Conservation (phyloP, 495 filamentous ascomycete species). For the Penicillium simplicissimum region DNA sequence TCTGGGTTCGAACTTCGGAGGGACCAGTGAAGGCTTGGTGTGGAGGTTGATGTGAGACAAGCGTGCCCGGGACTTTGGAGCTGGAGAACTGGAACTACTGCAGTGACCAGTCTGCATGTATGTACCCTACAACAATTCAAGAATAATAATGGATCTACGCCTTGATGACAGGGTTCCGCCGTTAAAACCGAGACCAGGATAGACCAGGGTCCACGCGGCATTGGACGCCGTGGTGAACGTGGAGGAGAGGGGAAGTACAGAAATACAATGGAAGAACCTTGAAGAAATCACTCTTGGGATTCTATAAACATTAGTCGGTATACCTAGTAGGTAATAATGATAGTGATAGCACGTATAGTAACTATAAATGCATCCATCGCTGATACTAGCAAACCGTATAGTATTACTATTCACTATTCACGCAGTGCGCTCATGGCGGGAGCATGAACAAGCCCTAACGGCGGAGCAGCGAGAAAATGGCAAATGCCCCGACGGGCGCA, state of each 20-base stretch:
- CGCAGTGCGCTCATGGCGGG: constrained; percentile 11
- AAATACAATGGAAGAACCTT: background rate
- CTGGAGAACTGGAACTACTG: too few relatives aligned
- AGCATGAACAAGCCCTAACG: constrained; percentile 17
- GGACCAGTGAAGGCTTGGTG: background rate
- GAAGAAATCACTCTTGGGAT: too few relatives aligned
- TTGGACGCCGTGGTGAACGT: constrained; percentile 1
- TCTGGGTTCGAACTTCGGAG: background rate
- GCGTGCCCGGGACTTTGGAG: background rate
- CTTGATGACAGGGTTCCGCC: background rate
- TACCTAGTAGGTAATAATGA: background rate
- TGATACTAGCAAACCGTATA: background rate
- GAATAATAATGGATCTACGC: too few relatives aligned
- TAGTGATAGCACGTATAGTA: too few relatives aligned
- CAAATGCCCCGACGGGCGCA: constrained; percentile 6
- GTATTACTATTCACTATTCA: background rate
- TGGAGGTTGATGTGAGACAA: background rate
- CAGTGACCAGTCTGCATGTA: too few relatives aligned
- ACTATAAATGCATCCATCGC: too few relatives aligned
- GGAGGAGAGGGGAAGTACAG: background rate
- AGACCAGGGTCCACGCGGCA: background rate
- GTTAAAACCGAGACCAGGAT: background rate
- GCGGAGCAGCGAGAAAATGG: constrained; percentile 5
- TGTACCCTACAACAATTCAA: too few relatives aligned
- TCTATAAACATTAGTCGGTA: too few relatives aligned